Evolutionary conservation across 441 rosid species (phyloP).

Genomic region (Syzygium malaccense): DNA sequence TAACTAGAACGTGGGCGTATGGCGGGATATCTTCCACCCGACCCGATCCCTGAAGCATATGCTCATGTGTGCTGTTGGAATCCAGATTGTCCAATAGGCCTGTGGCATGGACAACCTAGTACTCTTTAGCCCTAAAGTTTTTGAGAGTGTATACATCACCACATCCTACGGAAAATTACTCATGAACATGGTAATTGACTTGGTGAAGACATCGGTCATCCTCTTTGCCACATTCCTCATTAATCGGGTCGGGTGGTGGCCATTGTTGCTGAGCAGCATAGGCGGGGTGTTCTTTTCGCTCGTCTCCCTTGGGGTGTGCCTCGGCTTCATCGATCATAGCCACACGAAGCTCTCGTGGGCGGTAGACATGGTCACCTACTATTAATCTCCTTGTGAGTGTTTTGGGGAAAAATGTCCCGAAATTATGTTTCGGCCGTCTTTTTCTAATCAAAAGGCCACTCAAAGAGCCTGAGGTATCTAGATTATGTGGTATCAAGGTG

Average conservation of each 20-base stretch:
- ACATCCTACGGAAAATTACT: constrained; percentile 27
- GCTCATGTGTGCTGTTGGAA: too few relatives aligned
- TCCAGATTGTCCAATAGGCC: too few relatives aligned
- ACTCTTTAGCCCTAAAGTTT: constrained; percentile 53
- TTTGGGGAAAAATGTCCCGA: not conserved
- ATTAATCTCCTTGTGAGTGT: not conserved
- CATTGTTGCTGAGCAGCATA: constrained; percentile 46
- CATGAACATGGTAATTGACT: constrained; percentile 69
- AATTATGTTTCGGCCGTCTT: not conserved
- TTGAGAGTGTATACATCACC: constrained; percentile 50
- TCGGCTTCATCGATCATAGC: constrained; percentile 38
- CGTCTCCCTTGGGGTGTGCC: constrained; percentile 23
- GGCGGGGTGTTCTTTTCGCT: constrained; percentile 51
- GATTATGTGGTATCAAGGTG: too few relatives aligned
- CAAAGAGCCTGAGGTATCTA: too few relatives aligned
- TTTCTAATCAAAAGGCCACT: too few relatives aligned
- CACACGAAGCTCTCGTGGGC: constrained; percentile 43
- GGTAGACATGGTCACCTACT: constrained; percentile 13
- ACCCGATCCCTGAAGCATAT: too few relatives aligned
- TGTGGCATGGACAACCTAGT: too few relatives aligned
- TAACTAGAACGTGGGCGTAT: too few relatives aligned
- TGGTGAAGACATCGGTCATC: constrained; percentile 46
- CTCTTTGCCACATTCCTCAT: constrained; percentile 56
- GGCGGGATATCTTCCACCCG: too few relatives aligned
- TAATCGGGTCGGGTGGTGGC: constrained; percentile 60